phyloP scores from a whole-genome alignment of 768 basidiomycete species.

The Rhizopogon salebrosus region DNA sequence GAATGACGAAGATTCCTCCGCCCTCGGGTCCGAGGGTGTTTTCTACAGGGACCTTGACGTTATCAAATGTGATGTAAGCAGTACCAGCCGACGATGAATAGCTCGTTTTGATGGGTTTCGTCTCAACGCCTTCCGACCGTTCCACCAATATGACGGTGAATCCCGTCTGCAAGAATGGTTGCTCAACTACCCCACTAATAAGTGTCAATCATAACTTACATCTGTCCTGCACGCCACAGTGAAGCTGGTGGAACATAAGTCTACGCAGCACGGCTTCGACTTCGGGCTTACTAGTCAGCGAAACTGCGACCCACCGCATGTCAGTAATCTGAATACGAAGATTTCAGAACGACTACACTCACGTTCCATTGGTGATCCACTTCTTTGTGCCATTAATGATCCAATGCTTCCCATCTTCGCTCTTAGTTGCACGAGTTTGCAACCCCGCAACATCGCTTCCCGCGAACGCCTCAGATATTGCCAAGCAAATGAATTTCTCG shows the following conservation, averaged over 20 bases:
- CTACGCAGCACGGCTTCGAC: constrained; percentile 25
- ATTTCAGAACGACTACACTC: constrained; percentile 11
- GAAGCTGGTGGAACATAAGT: constrained; percentile 40
- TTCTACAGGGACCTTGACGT: constrained; percentile 78
- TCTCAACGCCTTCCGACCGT: constrained; percentile 76
- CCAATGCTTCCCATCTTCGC: constrained; percentile 78
- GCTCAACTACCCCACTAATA: constrained; percentile 6
- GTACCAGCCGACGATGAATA: constrained; percentile 82
- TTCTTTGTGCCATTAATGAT: constrained; percentile 83
- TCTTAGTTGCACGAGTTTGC: constrained; percentile 72
- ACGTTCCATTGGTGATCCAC: constrained; percentile 80
- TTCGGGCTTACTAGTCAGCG: constrained; percentile 23
- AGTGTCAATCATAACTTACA: constrained; percentile 11
- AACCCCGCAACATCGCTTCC: constrained; percentile 82
- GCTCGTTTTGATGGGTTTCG: constrained; percentile 79
- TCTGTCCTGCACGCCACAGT: constrained; percentile 72
- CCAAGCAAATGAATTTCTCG: constrained; percentile 82
- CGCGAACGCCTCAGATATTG: constrained; percentile 86
- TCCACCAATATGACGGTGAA: constrained; percentile 86
- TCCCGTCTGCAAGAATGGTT: constrained; percentile 39
- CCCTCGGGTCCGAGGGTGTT: constrained; percentile 82
- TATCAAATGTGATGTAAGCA: constrained; percentile 69
- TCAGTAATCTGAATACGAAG: background rate
- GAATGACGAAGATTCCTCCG: constrained; percentile 61
- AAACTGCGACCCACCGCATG: constrained; percentile 20